Conservation (phyloP, 805 yeast species). For the Cyberlindnera sargentensis region DNA sequence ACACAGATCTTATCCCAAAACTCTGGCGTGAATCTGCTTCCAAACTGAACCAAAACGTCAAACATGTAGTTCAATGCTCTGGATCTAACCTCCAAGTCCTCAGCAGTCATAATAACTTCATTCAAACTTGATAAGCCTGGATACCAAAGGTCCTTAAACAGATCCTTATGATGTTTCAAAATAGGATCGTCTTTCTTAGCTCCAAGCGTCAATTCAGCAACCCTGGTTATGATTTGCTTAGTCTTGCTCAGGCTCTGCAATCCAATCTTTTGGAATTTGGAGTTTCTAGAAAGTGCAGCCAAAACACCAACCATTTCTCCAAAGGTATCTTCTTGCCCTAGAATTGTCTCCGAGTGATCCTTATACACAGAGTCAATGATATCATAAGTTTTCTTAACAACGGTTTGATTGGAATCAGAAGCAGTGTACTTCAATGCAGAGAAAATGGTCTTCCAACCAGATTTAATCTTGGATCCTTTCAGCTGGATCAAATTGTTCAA, state of each 20-base stretch:
- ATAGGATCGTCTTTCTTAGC: slow-evolving; percentile 15
- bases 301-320: slow-evolving; percentile 64
- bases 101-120: slow-evolving; percentile 87
- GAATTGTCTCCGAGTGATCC: slow-evolving; percentile 55
- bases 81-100: slow-evolving; percentile 90
- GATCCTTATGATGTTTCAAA: slow-evolving; percentile 30
- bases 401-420: slow-evolving; percentile 43
- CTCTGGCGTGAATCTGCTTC: slow-evolving; percentile 61
- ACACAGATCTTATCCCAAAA: slow-evolving; percentile 83
- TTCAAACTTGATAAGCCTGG: slow-evolving; percentile 83
- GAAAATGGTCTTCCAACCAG: slow-evolving; percentile 93
- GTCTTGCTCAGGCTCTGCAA: slow-evolving; percentile 75
- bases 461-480: slow-evolving; percentile 65
- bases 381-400: slow-evolving; percentile 59
- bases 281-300: slow-evolving; percentile 78
- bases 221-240: slow-evolving; percentile 50
- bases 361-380: slow-evolving; percentile 55
- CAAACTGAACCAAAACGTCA: slow-evolving; percentile 72
- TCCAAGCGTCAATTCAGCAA: slow-evolving; percentile 40
- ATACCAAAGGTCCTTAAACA: slow-evolving; percentile 64
- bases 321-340: slow-evolving; percentile 59
- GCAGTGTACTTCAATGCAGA: slow-evolving; percentile 75
- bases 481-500: slow-evolving; percentile 77
- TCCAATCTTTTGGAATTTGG: slow-evolving; percentile 70
- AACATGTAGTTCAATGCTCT: slow-evolving; percentile 79